phyloP scores from a whole-genome alignment of 2,329 filamentous ascomycete species.

The Aspergillus alliaceus region DNA sequence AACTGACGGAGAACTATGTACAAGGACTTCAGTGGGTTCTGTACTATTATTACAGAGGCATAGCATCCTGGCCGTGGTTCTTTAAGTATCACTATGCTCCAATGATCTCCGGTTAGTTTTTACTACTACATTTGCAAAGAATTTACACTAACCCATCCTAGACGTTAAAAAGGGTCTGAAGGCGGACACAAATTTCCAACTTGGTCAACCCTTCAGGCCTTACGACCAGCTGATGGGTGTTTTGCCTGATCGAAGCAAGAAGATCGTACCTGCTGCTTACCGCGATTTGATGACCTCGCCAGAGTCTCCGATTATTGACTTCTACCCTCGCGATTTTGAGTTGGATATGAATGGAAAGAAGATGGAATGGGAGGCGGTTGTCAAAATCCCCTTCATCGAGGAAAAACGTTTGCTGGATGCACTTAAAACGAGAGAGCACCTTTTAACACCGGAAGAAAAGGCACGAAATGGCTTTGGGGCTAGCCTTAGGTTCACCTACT shows the following conservation, averaged over 20 bases:
- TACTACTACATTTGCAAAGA: neutral
- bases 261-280: constrained; percentile 84
- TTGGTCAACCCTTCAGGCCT: constrained; percentile 91
- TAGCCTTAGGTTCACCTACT: constrained; percentile 88
- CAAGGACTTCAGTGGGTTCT: constrained; percentile 97
- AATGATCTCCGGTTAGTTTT: constrained; percentile 74
- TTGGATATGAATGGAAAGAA: constrained; percentile 99
- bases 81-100: constrained; percentile 96
- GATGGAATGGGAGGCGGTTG: constrained; percentile 99
- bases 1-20: constrained; percentile 92
- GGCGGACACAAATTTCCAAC: constrained; percentile 85
- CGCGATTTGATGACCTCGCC: constrained; percentile 90
- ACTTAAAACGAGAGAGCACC: constrained; percentile 79
- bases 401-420: constrained; percentile 80
- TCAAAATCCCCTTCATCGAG: constrained; percentile 98
- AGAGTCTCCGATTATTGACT: constrained; percentile 92
- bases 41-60: constrained; percentile 96
- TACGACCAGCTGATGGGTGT: constrained; percentile 99
- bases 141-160: constrained; percentile 32
- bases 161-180: constrained; percentile 86
- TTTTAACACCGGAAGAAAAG: constrained; percentile 76
- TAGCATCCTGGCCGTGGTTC: constrained; percentile 98
- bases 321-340: constrained; percentile 95
- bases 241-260: constrained; percentile 93
- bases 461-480: constrained; percentile 87